These are phyloP conservation scores for Melampsora larici-populina DNA, from an alignment of 1,284 basidiomycete species.

Conservation along the genomic window DNA sequence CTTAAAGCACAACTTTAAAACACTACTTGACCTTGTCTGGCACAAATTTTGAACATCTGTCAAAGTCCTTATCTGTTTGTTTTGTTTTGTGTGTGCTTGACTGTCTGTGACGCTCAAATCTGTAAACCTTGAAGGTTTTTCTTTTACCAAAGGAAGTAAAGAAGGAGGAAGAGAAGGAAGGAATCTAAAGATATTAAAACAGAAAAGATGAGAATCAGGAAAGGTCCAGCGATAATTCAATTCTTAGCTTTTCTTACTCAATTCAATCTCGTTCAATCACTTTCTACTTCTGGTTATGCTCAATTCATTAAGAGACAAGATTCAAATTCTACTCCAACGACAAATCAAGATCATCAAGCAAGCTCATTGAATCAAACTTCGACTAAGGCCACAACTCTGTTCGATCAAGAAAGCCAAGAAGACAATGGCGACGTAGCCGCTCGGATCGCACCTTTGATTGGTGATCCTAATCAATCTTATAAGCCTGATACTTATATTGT, in stretches of 20 bases:
- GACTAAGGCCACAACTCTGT: not conserved
- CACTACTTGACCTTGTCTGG: too few relatives aligned
- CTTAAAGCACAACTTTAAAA: too few relatives aligned
- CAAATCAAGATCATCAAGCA: not conserved
- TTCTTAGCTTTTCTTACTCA: not conserved
- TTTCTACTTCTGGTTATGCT: not conserved
- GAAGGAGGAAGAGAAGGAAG: not conserved
- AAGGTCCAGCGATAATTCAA: not conserved
- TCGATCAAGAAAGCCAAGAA: not conserved
- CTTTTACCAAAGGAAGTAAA: conserved; percentile 1
- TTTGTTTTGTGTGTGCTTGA: too few relatives aligned
- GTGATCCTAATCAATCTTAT: not conserved
- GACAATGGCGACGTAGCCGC: not conserved
- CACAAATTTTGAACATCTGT: too few relatives aligned
- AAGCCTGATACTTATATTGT: not conserved
- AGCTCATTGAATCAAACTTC: not conserved
- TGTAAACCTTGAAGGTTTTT: conserved; percentile 8
- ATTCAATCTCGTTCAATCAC: not conserved
- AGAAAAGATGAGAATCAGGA: too few relatives aligned
- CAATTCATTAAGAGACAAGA: not conserved
- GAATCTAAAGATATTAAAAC: not conserved
- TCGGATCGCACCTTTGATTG: not conserved
- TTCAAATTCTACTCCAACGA: not conserved
- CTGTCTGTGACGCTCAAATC: too few relatives aligned
- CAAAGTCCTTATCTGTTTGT: too few relatives aligned